These are phyloP conservation scores for Aspergillus cejpii DNA, from an alignment of 2,329 filamentous ascomycete species.

Conservation along the genomic window DNA sequence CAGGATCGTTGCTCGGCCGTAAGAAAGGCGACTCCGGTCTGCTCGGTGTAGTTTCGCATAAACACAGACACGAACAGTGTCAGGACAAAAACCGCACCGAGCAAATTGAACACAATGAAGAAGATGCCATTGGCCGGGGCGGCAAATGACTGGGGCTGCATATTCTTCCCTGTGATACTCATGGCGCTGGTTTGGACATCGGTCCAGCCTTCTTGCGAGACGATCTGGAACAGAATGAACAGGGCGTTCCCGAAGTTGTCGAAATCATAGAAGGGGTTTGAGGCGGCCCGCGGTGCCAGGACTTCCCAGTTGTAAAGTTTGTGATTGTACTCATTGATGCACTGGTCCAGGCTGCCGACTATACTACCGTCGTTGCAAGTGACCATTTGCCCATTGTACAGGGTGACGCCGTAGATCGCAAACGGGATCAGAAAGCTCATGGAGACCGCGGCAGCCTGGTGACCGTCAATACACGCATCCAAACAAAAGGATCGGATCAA, in stretches of 20 bases:
- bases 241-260: conserved; percentile 90
- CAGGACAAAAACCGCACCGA: conserved; percentile 92
- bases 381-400: conserved; percentile 78
- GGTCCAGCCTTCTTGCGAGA: conserved; percentile 96
- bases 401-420: conserved; percentile 87
- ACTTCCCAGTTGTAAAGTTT: conserved; percentile 78
- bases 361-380: conserved; percentile 67
- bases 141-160: conserved; percentile 63
- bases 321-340: conserved; percentile 74
- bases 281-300: conserved; percentile 70
- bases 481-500: not conserved
- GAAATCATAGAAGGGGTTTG: conserved; percentile 83
- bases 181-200: conserved; percentile 85
- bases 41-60: conserved; percentile 99
- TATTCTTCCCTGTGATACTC: conserved; percentile 67
- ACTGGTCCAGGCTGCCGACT: conserved; percentile 56
- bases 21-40: conserved; percentile 92
- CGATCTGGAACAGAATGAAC: conserved; percentile 97
- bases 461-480: conserved; percentile 3
- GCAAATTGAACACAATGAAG: conserved; percentile 92
- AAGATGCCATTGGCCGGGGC: conserved; percentile 84
- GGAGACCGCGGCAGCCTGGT: conserved; percentile 76
- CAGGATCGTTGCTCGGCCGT: conserved; percentile 95
- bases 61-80: conserved; percentile 98
- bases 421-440: conserved; percentile 92